Evolutionary conservation across 257 asterid species (phyloP).

Genomic region (Eucommia ulmoides): DNA sequence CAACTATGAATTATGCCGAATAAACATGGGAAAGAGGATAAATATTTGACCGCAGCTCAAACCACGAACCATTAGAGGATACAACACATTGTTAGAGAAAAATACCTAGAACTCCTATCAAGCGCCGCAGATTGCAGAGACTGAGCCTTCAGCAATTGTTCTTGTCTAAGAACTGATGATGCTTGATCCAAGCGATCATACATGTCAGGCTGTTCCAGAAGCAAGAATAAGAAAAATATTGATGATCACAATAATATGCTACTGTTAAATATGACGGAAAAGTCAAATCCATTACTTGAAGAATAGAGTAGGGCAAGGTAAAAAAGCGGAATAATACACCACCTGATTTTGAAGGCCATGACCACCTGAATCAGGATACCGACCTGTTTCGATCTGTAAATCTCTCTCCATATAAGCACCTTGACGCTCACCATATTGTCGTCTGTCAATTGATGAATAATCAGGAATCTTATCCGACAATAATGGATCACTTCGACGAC

Average conservation of each 20-base stretch:
- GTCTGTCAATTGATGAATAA: constrained; percentile 64
- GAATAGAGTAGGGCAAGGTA: neutral
- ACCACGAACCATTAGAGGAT: neutral
- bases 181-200: constrained; percentile 71
- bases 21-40: neutral
- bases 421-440: constrained; percentile 53
- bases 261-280: neutral
- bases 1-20: neutral
- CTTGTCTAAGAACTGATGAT: constrained; percentile 50
- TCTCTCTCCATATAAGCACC: constrained; percentile 60
- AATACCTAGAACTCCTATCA: constrained; percentile 82
- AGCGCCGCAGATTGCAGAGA: constrained; percentile 56
- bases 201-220: constrained; percentile 46
- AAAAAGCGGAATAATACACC: constrained; percentile 6
- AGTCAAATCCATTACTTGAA: neutral
- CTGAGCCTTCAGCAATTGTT: constrained; percentile 63
- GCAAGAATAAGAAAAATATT: neutral
- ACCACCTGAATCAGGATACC: constrained; percentile 54
- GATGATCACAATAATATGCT: neutral
- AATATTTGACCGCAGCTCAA: neutral
- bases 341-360: constrained; percentile 80
- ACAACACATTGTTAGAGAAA: neutral
- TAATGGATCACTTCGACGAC: constrained; percentile 58
- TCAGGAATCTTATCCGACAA: constrained; percentile 63
- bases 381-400: constrained; percentile 52